Percentiles rank a stretch among this genome's conserved stretches.
These are phyloP conservation scores for Amauroascus verrucosus DNA, from an alignment of 2,329 filamentous ascomycete species.

Conservation along the genomic window DNA sequence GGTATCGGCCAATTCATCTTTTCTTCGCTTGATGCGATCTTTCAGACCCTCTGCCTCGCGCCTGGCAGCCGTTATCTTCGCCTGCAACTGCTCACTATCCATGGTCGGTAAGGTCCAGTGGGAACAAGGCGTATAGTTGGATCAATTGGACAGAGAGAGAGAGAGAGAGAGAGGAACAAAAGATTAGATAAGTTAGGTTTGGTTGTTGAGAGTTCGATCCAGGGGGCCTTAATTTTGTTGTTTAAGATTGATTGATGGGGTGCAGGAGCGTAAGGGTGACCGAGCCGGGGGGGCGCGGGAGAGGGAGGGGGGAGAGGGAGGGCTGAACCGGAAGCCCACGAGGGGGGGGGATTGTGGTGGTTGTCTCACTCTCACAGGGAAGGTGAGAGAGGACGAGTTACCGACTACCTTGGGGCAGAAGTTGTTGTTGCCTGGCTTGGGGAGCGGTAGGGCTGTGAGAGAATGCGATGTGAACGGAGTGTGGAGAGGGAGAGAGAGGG, in stretches of 20 bases:
- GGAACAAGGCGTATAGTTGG: neutral
- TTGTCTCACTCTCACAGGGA: neutral
- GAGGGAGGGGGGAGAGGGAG: neutral
- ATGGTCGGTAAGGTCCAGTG: conserved; percentile 36
- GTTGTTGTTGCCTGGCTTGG: neutral
- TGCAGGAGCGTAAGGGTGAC: conserved; percentile 10
- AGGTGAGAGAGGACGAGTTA: neutral
- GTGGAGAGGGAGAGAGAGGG: too few relatives aligned
- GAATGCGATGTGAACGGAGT: too few relatives aligned
- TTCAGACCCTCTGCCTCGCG: conserved; percentile 96
- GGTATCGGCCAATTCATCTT: conserved; percentile 97
- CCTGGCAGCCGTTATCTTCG: conserved; percentile 81
- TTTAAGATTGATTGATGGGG: conserved; percentile 8
- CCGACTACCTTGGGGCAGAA: neutral
- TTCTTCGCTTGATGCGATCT: conserved; percentile 98
- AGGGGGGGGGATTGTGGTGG: conserved; percentile 1
- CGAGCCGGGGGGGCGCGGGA: conserved; percentile 10
- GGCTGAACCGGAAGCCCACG: conserved; percentile 4
- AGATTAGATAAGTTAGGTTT: too few relatives aligned
- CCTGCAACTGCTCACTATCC: conserved; percentile 62
- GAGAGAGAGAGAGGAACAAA: conserved; percentile 9
- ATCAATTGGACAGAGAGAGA: conserved; percentile 13
- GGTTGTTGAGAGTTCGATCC: neutral
- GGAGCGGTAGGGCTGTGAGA: neutral
- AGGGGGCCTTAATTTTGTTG: conserved; percentile 1